Conservation (phyloP, 1,139 yeast species). For the Komagataea norvegica region DNA sequence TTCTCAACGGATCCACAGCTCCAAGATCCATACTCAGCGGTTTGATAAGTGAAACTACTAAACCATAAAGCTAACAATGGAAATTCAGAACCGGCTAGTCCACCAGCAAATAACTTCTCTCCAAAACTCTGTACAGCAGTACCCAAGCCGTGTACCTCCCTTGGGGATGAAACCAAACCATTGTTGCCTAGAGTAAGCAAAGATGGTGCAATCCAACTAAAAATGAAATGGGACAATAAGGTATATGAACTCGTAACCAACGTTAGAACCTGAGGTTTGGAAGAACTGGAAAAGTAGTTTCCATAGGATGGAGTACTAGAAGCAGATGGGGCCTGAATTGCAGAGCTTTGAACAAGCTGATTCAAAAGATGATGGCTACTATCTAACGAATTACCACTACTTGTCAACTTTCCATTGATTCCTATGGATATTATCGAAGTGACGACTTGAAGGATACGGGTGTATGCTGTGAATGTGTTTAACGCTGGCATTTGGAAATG, state of each 20-base stretch:
- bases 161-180: constrained; percentile 5
- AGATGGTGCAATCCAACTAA: constrained; percentile 3
- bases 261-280: constrained; percentile 7
- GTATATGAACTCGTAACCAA: constrained; percentile 9
- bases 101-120: constrained; percentile 2
- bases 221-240: constrained; percentile 3
- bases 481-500: no score
- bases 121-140: constrained; percentile 1
- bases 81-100: constrained; percentile 8
- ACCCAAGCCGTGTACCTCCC: neutral
- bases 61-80: constrained; percentile 12
- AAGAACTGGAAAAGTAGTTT: neutral
- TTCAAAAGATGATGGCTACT: no score
- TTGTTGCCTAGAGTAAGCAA: constrained; percentile 2
- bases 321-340: no score
- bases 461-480: no score
- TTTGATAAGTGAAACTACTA: constrained; percentile 12
- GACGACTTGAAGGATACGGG: neutral
- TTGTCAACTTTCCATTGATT: no score
- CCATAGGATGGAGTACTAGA: no score
- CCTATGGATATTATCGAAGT: neutral
- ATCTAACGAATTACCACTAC: neutral
- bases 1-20: constrained; percentile 7
- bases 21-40: constrained; percentile 15
- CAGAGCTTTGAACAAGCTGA: no score